phyloP scores from a whole-genome alignment of 2,329 filamentous ascomycete genomes.

The Phialophora tarda region DNA sequence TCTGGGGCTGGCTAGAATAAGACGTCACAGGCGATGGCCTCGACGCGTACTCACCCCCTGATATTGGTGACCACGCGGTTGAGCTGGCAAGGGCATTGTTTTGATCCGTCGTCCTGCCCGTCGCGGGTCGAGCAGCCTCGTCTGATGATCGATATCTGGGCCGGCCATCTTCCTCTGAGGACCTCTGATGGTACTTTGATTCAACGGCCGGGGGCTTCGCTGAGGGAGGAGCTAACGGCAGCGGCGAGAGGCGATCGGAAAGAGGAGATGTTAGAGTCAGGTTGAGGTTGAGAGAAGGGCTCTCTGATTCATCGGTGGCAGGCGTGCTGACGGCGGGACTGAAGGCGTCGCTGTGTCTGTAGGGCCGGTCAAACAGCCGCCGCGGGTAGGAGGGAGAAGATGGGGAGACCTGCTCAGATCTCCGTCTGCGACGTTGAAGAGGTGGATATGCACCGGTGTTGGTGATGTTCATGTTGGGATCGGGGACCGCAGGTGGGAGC shows the following conservation, averaged over 20 bases:
- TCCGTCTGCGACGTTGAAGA: conserved; percentile 37
- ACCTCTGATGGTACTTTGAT: conserved; percentile 21
- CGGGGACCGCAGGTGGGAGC: conserved; percentile 15
- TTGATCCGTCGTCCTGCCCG: conserved; percentile 31
- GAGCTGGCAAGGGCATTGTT: conserved; percentile 9
- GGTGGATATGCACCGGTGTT: conserved; percentile 27
- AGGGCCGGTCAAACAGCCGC: conserved; percentile 33
- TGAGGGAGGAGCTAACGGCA: conserved; percentile 19
- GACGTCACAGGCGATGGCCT: conserved; percentile 19
- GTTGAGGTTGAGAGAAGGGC: conserved; percentile 34
- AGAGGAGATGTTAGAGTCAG: conserved; percentile 24
- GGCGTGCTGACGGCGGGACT: conserved; percentile 31
- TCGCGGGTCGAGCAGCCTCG: conserved; percentile 33
- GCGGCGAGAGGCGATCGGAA: conserved; percentile 21
- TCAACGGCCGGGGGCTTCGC: conserved; percentile 9
- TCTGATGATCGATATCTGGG: conserved; percentile 28
- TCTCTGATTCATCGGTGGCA: conserved; percentile 33
- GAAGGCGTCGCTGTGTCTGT: conserved; percentile 30
- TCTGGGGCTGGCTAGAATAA: conserved; percentile 13
- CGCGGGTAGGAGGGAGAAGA: conserved; percentile 35
- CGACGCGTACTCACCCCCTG: conserved; percentile 3
- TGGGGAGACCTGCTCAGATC: conserved; percentile 37
- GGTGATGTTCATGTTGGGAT: conserved; percentile 28
- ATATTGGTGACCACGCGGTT: not conserved
- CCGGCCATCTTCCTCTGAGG: conserved; percentile 33